phyloP scores from a whole-genome alignment of 768 basidiomycete genomes.

The Tylopilus cervinicoccineus region DNA sequence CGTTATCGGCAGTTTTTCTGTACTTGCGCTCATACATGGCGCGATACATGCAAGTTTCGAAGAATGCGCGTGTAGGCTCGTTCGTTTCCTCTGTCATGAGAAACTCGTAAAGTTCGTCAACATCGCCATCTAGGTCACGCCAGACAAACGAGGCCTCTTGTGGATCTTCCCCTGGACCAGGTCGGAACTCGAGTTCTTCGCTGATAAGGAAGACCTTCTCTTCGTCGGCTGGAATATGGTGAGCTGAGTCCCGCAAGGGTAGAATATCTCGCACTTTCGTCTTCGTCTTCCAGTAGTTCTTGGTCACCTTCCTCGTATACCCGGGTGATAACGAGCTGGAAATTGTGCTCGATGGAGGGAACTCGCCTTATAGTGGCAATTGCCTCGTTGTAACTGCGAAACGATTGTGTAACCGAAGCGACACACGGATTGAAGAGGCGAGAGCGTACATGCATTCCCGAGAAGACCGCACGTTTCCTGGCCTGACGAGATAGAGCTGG shows the following conservation, averaged over 20 bases:
- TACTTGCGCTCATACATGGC: slow-evolving; percentile 97
- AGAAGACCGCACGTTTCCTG: slow-evolving; percentile 86
- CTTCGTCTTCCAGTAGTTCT: slow-evolving; percentile 90
- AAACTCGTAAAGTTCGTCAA: slow-evolving; percentile 93
- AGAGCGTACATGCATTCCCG: slow-evolving; percentile 91
- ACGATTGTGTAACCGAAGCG: not conserved
- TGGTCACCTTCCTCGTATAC: slow-evolving; percentile 98
- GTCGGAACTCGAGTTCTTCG: slow-evolving; percentile 83
- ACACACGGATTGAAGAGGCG: not conserved
- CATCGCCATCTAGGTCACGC: slow-evolving; percentile 88
- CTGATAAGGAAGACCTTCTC: slow-evolving; percentile 91
- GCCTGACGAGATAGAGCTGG: slow-evolving; percentile 86
- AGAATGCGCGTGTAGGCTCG: slow-evolving; percentile 75
- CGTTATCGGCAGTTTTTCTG: slow-evolving; percentile 63
- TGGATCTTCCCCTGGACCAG: slow-evolving; percentile 63
- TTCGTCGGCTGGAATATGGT: slow-evolving; percentile 68
- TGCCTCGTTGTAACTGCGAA: slow-evolving; percentile 84
- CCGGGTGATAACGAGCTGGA: slow-evolving; percentile 91
- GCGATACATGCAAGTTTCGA: slow-evolving; percentile 91
- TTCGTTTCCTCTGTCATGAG: slow-evolving; percentile 75
- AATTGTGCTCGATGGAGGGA: slow-evolving; percentile 70
- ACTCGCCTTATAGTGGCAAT: slow-evolving; percentile 91
- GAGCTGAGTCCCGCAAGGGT: not conserved
- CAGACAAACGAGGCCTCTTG: slow-evolving; percentile 83
- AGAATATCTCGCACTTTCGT: slow-evolving; percentile 59